A percentile compares a stretch with the other conserved stretches of the same genome.
Conservation (phyloP, 2,329 filamentous ascomycete genomes). For the Beauveria sp. region DNA sequence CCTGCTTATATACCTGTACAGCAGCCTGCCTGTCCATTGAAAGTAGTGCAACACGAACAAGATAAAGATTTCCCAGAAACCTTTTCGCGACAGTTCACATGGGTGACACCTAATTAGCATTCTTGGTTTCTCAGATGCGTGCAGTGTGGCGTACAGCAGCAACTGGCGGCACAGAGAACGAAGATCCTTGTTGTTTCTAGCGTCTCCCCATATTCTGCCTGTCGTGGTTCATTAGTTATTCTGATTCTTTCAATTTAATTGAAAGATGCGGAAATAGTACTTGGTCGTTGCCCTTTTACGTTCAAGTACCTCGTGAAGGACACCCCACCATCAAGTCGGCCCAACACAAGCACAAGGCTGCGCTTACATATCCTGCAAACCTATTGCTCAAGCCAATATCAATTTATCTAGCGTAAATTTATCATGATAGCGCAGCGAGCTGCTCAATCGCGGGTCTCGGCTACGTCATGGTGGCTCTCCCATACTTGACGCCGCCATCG, state of each 20-base stretch:
- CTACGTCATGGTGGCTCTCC: background rate
- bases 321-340: background rate
- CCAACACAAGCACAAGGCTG: background rate
- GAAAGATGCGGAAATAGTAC: too few relatives aligned
- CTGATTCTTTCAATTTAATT: background rate
- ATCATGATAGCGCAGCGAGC: too few relatives aligned
- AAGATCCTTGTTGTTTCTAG: too few relatives aligned
- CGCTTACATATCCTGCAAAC: background rate
- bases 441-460: background rate
- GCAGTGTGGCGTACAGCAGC: background rate
- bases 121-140: background rate
- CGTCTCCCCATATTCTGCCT: background rate
- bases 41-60: background rate
- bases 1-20: background rate
- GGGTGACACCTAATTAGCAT: background rate
- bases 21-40: background rate
- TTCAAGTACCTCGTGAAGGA: background rate
- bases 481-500: constrained; percentile 4
- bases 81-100: background rate
- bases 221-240: background rate
- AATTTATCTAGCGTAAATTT: background rate
- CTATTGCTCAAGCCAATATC: too few relatives aligned
- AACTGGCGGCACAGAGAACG: background rate
- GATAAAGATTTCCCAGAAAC: background rate
- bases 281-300: background rate